These are phyloP conservation scores for Physcomitrium patens DNA, from an alignment of 225 moss, liverwort and hornwort species.

Conservation along the genomic window DNA sequence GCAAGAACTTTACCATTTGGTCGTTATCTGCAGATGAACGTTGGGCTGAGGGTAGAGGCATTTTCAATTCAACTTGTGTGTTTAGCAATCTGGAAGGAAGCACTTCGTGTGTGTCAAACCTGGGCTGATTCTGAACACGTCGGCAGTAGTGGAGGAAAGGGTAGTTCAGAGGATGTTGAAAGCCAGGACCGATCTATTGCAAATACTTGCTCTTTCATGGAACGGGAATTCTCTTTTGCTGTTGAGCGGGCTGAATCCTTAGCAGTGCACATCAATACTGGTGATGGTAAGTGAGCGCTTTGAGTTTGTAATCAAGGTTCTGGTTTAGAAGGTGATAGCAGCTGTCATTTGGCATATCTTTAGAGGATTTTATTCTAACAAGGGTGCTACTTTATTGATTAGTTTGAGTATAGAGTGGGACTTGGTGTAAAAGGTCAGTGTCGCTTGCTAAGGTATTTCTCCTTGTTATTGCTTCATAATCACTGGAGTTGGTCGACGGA, in stretches of 20 bases:
- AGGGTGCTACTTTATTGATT: slow-evolving; percentile 34
- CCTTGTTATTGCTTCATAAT: slow-evolving; percentile 37
- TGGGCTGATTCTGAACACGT: slow-evolving; percentile 67
- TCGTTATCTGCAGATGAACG: slow-evolving; percentile 67
- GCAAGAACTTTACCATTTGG: slow-evolving; percentile 15
- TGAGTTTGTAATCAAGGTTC: not conserved
- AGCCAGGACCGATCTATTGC: slow-evolving; percentile 77
- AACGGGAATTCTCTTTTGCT: slow-evolving; percentile 90
- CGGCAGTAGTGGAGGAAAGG: slow-evolving; percentile 63
- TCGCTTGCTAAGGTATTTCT: slow-evolving; percentile 38
- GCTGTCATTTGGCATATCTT: slow-evolving; percentile 17
- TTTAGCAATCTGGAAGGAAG: slow-evolving; percentile 95
- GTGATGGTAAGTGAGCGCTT: slow-evolving; percentile 63
- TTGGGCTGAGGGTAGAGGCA: slow-evolving; percentile 74
- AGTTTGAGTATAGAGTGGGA: slow-evolving; percentile 49
- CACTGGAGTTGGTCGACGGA: slow-evolving; percentile 47
- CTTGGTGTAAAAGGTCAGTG: slow-evolving; percentile 46
- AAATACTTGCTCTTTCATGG: slow-evolving; percentile 78
- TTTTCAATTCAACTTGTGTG: slow-evolving; percentile 92
- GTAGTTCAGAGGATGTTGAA: slow-evolving; percentile 52
- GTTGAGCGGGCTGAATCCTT: slow-evolving; percentile 93
- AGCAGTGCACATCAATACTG: slow-evolving; percentile 59
- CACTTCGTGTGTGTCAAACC: slow-evolving; percentile 81
- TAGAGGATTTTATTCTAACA: not conserved
- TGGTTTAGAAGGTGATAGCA: slow-evolving; percentile 13